These are phyloP conservation scores for Globisporangium mamillatum DNA, from an alignment of 352 stramenopile species.

Conservation along the genomic window DNA sequence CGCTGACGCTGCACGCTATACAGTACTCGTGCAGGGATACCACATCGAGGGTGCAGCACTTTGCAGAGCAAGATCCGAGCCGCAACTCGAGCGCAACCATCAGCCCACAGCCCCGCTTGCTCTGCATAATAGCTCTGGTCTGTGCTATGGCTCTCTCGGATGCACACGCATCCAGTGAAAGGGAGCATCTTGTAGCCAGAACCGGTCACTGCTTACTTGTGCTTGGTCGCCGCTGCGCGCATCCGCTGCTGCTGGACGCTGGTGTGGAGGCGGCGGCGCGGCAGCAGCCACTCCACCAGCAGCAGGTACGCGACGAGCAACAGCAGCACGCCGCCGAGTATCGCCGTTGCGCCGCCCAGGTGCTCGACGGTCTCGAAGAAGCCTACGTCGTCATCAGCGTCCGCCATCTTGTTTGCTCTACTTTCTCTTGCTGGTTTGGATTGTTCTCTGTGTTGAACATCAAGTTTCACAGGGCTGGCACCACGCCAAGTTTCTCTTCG, in stretches of 20 bases:
- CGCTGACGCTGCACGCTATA: background rate
- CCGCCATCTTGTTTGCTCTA: background rate
- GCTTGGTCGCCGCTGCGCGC: slow-evolving; percentile 7
- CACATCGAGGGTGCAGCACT: background rate
- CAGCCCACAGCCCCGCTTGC: too few species aligned
- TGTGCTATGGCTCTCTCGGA: too few species aligned
- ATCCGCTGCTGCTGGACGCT: background rate
- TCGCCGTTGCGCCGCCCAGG: slow-evolving; percentile 26
- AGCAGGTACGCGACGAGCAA: slow-evolving; percentile 35
- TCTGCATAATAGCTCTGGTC: too few species aligned
- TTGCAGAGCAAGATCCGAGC: background rate
- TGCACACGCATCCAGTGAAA: background rate
- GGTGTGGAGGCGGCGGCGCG: slow-evolving; percentile 21
- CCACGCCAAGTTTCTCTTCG: background rate
- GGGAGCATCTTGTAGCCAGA: background rate
- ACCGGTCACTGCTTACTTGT: slow-evolving; percentile 3
- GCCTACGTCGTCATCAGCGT: slow-evolving; percentile 19
- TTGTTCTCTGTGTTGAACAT: slow-evolving; percentile 16
- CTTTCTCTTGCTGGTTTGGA: background rate
- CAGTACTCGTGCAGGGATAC: background rate
- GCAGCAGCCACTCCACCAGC: slow-evolving; percentile 47
- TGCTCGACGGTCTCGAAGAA: slow-evolving; percentile 49
- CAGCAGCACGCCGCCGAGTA: slow-evolving; percentile 32
- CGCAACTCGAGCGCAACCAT: background rate
- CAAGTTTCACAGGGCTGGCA: slow-evolving; percentile 17